These are phyloP conservation scores for Cylindrotheca closterium DNA, from an alignment of 108 stramenopile species.

Conservation along the genomic window DNA sequence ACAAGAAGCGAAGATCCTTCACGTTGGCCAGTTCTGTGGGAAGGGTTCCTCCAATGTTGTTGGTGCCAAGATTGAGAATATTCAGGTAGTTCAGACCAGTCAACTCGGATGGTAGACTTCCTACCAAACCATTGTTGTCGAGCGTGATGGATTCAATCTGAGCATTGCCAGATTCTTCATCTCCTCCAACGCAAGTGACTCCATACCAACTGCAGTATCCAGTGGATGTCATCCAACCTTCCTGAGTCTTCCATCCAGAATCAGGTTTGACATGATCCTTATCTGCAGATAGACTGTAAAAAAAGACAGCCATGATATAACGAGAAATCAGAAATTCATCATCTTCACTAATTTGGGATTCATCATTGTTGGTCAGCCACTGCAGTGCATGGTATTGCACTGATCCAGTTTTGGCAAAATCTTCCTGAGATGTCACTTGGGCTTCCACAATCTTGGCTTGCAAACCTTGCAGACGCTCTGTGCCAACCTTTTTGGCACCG, in stretches of 20 bases:
- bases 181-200: slow-evolving; percentile 24
- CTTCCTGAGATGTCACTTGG: slow-evolving; percentile 10
- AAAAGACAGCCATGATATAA: slow-evolving; percentile 52
- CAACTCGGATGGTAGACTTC: slow-evolving; percentile 37
- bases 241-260: slow-evolving; percentile 28
- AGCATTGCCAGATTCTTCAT: slow-evolving; percentile 8
- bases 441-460: slow-evolving; percentile 15
- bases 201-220: slow-evolving; percentile 52
- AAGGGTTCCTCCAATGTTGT: slow-evolving; percentile 22
- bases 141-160: slow-evolving; percentile 19
- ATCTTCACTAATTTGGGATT: slow-evolving; percentile 9
- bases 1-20: slow-evolving; percentile 12
- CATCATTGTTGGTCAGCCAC: slow-evolving; percentile 43
- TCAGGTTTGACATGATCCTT: slow-evolving; percentile 7
- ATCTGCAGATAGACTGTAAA: slow-evolving; percentile 18
- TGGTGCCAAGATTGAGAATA: slow-evolving; percentile 18
- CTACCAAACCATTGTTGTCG: slow-evolving; percentile 19
- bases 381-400: slow-evolving; percentile 40
- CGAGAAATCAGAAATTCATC: slow-evolving; percentile 31
- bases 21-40: slow-evolving; percentile 18
- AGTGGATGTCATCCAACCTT: slow-evolving; percentile 35
- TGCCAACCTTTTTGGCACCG: slow-evolving; percentile 1
- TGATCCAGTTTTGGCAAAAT: slow-evolving; percentile 16
- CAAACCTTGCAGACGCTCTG: slow-evolving; percentile 15
- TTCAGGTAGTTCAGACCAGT: slow-evolving; percentile 11